Evolutionary conservation across 805 yeast genomes (phyloP).

Genomic region (Lipomyces chichibuensis): DNA sequence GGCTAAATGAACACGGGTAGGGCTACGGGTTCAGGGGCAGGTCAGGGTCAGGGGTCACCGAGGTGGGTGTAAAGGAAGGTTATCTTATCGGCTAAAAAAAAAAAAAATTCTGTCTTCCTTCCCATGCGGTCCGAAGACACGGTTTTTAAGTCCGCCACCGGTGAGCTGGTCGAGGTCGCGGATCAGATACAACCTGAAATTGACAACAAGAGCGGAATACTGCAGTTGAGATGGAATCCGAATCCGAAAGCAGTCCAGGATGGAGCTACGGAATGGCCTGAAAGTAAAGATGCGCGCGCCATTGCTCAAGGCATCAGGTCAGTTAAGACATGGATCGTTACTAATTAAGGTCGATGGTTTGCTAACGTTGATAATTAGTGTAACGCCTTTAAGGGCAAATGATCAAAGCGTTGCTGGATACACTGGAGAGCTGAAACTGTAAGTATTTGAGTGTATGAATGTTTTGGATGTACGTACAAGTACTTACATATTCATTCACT

Average conservation of each 20-base stretch:
- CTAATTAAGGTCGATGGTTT: neutral
- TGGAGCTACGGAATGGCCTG: slow-evolving; percentile 50
- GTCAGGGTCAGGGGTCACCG: too few species aligned
- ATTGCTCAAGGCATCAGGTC: slow-evolving; percentile 64
- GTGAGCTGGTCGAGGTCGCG: slow-evolving; percentile 23
- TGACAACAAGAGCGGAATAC: slow-evolving; percentile 50
- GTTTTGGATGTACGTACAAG: neutral
- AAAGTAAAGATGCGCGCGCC: slow-evolving; percentile 70
- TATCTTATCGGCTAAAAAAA: too few species aligned
- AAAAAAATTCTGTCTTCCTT: too few species aligned
- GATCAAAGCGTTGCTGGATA: slow-evolving; percentile 58
- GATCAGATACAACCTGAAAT: slow-evolving; percentile 47
- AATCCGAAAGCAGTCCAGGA: slow-evolving; percentile 70
- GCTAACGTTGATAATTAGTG: slow-evolving; percentile 43
- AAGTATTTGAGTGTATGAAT: slow-evolving; percentile 38
- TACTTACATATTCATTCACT: slow-evolving; percentile 1
- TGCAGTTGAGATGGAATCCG: slow-evolving; percentile 78
- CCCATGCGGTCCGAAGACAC: too few species aligned
- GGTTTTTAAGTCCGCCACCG: slow-evolving; percentile 26
- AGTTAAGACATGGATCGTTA: slow-evolving; percentile 23
- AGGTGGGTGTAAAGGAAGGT: too few species aligned
- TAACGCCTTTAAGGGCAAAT: slow-evolving; percentile 73
- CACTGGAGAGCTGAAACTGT: slow-evolving; percentile 60
- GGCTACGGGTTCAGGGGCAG: too few species aligned
- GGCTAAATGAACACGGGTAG: too few species aligned